Percentiles rank a stretch among this genome's conserved stretches.
These are phyloP conservation scores for Blastocystis sp. DNA, from an alignment of 352 stramenopile genomes.

Conservation along the genomic window DNA sequence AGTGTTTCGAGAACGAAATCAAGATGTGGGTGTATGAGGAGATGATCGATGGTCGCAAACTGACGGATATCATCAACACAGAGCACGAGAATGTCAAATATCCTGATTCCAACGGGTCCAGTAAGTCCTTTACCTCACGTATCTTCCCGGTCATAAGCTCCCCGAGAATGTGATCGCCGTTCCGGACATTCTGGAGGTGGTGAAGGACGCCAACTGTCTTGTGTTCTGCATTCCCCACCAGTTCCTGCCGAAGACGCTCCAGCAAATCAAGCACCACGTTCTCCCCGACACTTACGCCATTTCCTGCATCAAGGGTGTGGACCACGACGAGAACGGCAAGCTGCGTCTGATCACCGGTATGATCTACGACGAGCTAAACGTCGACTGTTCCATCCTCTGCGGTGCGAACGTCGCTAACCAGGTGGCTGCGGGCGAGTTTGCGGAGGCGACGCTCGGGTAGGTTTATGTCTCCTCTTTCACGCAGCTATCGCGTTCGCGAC, in stretches of 20 bases:
- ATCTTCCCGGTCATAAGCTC: constrained; percentile 77
- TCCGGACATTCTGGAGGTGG: constrained; percentile 76
- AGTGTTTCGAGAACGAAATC: constrained; percentile 75
- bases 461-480: constrained; percentile 60
- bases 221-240: constrained; percentile 89
- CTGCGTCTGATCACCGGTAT: constrained; percentile 76
- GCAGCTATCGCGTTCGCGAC: constrained; percentile 44
- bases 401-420: constrained; percentile 90
- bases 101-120: constrained; percentile 61
- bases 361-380: constrained; percentile 72
- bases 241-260: constrained; percentile 7
- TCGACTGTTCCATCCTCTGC: constrained; percentile 83
- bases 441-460: constrained; percentile 85
- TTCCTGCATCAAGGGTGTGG: constrained; percentile 78
- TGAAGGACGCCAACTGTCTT: constrained; percentile 76
- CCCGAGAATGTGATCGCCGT: constrained; percentile 81
- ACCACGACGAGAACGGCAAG: constrained; percentile 61
- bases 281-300: constrained; percentile 69
- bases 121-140: constrained; percentile 58
- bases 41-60: constrained; percentile 75
- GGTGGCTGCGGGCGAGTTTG: constrained; percentile 83
- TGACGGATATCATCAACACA: constrained; percentile 88
- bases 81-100: constrained; percentile 88
- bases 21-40: constrained; percentile 93
- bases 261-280: constrained; percentile 67